A percentile compares a stretch with the other conserved stretches of the same genome.
Conservation (phyloP, 2,329 filamentous ascomycete species). For the Mycosphaerella sp. region DNA sequence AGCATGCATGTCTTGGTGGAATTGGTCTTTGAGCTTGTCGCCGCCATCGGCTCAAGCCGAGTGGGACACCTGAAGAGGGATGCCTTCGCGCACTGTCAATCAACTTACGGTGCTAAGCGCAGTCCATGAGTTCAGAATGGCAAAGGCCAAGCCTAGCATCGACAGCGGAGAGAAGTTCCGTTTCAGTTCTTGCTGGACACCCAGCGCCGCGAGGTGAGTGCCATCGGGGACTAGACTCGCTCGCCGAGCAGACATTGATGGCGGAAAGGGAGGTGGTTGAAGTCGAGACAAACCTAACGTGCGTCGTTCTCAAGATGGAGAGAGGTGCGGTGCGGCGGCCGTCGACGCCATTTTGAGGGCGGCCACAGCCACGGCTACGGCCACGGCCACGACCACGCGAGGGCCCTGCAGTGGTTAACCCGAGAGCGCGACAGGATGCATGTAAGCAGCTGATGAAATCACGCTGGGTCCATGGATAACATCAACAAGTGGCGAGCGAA, state of each 20-base stretch:
- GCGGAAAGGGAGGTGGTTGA: neutral
- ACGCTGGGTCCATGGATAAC: constrained; percentile 2
- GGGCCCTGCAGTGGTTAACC: neutral
- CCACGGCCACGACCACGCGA: too few relatives aligned
- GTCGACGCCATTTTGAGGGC: constrained; percentile 10
- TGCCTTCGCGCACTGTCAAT: too few relatives aligned
- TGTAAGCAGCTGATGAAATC: neutral
- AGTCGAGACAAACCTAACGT: neutral
- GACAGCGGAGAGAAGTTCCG: constrained; percentile 54
- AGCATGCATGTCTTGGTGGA: too few relatives aligned
- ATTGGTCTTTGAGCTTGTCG: too few relatives aligned
- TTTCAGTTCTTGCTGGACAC: constrained; percentile 53
- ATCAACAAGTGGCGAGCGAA: neutral
- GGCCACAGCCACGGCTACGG: too few relatives aligned
- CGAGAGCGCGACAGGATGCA: neutral
- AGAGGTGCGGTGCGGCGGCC: neutral
- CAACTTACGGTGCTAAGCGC: constrained; percentile 45
- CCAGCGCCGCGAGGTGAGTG: constrained; percentile 49
- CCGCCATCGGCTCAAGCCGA: too few relatives aligned
- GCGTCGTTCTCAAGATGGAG: neutral
- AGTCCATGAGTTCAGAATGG: constrained; percentile 60
- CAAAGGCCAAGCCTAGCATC: constrained; percentile 58
- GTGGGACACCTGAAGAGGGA: too few relatives aligned
- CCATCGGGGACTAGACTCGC: constrained; percentile 38
- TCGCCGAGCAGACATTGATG: constrained; percentile 3